Base-by-base conservation (phyloP, 2,329 filamentous ascomycete species). In the Penicillium sp. region DNA sequence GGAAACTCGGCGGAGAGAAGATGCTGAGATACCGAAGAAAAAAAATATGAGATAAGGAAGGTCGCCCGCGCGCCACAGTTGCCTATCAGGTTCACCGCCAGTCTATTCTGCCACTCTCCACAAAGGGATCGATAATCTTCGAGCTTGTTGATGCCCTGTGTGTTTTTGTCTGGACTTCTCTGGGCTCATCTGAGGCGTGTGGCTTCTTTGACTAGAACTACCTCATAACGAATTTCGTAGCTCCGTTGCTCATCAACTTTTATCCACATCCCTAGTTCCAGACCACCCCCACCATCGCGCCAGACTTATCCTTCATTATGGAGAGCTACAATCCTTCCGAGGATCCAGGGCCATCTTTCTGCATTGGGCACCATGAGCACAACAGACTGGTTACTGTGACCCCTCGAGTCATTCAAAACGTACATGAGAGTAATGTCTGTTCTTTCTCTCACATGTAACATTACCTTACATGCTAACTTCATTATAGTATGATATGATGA, bases 401-500 rank as follows among this genome's bases (percentile, higher is more conserved):
- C n/a, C 64, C 76, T 14, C 71, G 81, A 58, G 69, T 82, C 37
- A 73, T 86, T 36, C 77, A 77, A 48, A 75, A 79, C 61, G 84
- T 83, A 5, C 82, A 85, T 59, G 82, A 84, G 55, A 77, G 78
- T 63, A 80, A 81, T 69, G 81, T 83, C 73, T 50, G 52, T 57
- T 56, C 42, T 28, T 46, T 33, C 57, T 43, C 28, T 30, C 7
- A n/a, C 28, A 14, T n/a, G 35, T 37, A 9, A 44, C 46, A 48
- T 51, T 26, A 25, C 40, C 14, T 9, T 11, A 40, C 30, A 31
- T 41, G 22, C 40, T 60, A 44, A 59, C 52, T 56, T 33, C 56
- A 51, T 37, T 19, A 50, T 58, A 85, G 82, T 88, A 87, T 79
- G 84, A 88, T 67, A 81, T 87, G 79, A 73, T 87, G 58, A 86